Percentiles rank a stretch among this genome's conserved stretches.
phyloP scores from a whole-genome alignment of 331 rosid genomes.

The Erythrophleum ivorense region DNA sequence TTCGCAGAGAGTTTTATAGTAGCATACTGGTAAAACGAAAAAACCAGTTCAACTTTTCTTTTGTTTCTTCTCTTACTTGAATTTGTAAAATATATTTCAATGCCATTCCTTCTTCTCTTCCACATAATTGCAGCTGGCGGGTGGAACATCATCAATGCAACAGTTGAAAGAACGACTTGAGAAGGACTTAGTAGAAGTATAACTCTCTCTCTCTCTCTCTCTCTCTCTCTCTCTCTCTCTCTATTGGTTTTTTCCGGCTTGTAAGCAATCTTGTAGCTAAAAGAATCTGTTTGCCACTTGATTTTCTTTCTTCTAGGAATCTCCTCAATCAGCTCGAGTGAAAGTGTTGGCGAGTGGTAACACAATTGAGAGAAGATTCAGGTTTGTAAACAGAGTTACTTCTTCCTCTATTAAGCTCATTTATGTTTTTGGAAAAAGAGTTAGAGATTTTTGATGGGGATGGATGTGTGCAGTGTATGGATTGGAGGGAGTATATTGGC shows the following conservation, averaged over 20 bases:
- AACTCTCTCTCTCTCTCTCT: no score
- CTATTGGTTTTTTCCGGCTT: background rate
- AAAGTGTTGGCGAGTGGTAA: slow-evolving; percentile 76
- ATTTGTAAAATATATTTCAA: no score
- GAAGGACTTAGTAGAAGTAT: slow-evolving; percentile 70
- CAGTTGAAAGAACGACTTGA: slow-evolving; percentile 74
- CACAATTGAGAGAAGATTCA: slow-evolving; percentile 76
- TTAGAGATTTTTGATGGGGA: slow-evolving; percentile 1
- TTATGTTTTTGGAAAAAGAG: background rate
- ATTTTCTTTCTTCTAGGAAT: slow-evolving; percentile 47
- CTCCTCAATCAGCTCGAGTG: slow-evolving; percentile 80
- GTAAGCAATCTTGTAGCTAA: background rate
- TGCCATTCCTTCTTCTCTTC: background rate
- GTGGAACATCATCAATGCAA: slow-evolving; percentile 79
- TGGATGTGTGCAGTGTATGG: slow-evolving; percentile 62
- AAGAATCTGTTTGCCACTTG: background rate
- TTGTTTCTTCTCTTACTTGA: background rate
- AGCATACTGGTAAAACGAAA: slow-evolving; percentile 63
- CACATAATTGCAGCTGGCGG: slow-evolving; percentile 55
- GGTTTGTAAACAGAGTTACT: slow-evolving; percentile 52
- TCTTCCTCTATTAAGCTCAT: background rate
- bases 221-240: no score
- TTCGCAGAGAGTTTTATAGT: slow-evolving; percentile 69
- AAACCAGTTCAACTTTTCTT: background rate
- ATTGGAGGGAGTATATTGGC: slow-evolving; percentile 82